Evolutionary conservation across 202 grass and related monocot genomes (phyloP).

Genomic region (Musa balbisiana): DNA sequence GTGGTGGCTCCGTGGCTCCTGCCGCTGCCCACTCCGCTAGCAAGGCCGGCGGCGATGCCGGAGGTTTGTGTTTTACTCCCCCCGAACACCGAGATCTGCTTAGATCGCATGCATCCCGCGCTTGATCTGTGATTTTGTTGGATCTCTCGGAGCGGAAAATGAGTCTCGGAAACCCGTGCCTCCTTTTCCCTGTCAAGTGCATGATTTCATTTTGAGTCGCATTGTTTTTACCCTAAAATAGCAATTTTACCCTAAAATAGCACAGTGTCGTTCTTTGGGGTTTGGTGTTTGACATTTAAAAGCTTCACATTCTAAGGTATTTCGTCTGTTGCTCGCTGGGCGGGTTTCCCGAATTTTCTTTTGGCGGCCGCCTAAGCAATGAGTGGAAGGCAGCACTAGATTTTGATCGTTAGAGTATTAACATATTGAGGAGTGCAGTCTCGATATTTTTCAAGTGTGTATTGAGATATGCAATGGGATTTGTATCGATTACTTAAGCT

Average conservation of each 20-base stretch:
- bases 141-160: background rate
- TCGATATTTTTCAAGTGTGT: too few species aligned
- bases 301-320: background rate
- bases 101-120: background rate
- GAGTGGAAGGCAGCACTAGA: too few species aligned
- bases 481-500: background rate
- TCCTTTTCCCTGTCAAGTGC: background rate
- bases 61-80: background rate
- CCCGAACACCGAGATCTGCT: background rate
- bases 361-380: too few species aligned
- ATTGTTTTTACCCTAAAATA: background rate
- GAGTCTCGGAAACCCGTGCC: background rate
- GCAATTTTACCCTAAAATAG: conserved; percentile 3
- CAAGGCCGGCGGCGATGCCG: conserved; percentile 51
- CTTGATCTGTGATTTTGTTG: background rate
- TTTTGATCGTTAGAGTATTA: too few species aligned
- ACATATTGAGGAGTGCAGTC: too few species aligned
- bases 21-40: conserved; percentile 27
- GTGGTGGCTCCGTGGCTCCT: conserved; percentile 21
- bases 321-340: background rate
- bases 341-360: background rate
- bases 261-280: background rate
- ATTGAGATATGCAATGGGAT: too few species aligned
- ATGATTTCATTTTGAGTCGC: background rate
- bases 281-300: background rate